phyloP scores from a whole-genome alignment of 1,284 basidiomycete species.

The Rhodotorula mucilaginosa region DNA sequence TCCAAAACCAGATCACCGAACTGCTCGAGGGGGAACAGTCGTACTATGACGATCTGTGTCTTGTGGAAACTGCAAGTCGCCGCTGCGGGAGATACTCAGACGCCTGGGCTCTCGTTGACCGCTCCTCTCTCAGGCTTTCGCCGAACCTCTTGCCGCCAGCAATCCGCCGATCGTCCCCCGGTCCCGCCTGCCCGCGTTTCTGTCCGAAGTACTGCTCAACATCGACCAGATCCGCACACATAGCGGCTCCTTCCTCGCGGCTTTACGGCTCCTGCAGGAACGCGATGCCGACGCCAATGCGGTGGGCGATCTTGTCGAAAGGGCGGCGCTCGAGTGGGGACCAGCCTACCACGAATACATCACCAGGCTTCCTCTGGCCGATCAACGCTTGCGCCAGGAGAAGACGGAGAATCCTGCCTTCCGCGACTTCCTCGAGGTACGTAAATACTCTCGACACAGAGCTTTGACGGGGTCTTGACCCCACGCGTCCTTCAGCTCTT shows the following conservation, averaged over 20 bases:
- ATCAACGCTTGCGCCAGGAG: slow-evolving; percentile 81
- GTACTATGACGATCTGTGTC: slow-evolving; percentile 83
- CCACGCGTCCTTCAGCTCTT: slow-evolving; percentile 56
- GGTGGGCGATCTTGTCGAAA: slow-evolving; percentile 87
- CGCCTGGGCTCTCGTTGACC: background rate
- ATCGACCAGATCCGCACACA: slow-evolving; percentile 77
- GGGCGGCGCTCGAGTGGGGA: slow-evolving; percentile 83
- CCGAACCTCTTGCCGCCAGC: slow-evolving; percentile 68
- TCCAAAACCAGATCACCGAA: slow-evolving; percentile 84
- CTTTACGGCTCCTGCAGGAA: slow-evolving; percentile 79
- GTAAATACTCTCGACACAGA: slow-evolving; percentile 36
- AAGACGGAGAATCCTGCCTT: slow-evolving; percentile 77
- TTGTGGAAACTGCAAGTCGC: slow-evolving; percentile 66
- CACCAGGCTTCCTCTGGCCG: slow-evolving; percentile 78
- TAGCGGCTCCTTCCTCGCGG: slow-evolving; percentile 75
- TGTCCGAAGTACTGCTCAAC: slow-evolving; percentile 83
- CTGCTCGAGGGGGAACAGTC: slow-evolving; percentile 86
- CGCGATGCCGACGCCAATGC: slow-evolving; percentile 78
- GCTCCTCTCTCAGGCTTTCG: slow-evolving; percentile 61
- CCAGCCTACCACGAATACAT: slow-evolving; percentile 81
- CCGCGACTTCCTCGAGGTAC: slow-evolving; percentile 79
- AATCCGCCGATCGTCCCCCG: slow-evolving; percentile 75
- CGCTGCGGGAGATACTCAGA: slow-evolving; percentile 21
- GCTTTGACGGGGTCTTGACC: background rate
- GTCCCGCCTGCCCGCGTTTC: slow-evolving; percentile 70